phyloP scores from a whole-genome alignment of 768 basidiomycete genomes.

The Boletellus emodensis region DNA sequence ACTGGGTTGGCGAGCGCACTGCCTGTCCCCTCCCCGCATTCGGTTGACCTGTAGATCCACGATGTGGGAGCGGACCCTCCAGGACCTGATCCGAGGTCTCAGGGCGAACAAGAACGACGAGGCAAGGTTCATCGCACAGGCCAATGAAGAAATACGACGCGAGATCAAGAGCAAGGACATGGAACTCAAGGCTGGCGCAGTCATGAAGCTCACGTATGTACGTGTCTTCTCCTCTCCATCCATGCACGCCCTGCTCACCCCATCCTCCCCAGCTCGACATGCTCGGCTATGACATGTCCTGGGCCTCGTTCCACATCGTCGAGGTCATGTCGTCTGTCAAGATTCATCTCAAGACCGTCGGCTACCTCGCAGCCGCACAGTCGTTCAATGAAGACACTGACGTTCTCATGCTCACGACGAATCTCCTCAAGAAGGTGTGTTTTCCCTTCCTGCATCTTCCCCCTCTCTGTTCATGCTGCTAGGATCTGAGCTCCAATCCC shows the following conservation, averaged over 20 bases:
- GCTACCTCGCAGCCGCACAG: constrained; percentile 89
- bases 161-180: constrained; percentile 94
- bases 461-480: constrained; percentile 9
- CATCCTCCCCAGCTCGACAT: constrained; percentile 75
- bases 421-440: constrained; percentile 87
- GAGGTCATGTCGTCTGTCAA: constrained; percentile 96
- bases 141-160: constrained; percentile 88
- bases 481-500: constrained; percentile 81
- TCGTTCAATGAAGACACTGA: constrained; percentile 94
- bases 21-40: not conserved
- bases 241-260: constrained; percentile 7
- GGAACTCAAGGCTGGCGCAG: constrained; percentile 93
- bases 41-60: not conserved
- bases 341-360: constrained; percentile 90
- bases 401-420: constrained; percentile 95
- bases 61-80: constrained; percentile 97
- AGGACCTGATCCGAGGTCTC: constrained; percentile 92
- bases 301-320: constrained; percentile 95
- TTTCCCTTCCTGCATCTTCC: not conserved
- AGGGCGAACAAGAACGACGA: constrained; percentile 95
- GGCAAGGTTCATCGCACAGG: constrained; percentile 84
- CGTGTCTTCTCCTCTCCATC: constrained; percentile 32
- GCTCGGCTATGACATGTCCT: constrained; percentile 92
- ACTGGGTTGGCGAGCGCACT: too few species aligned
- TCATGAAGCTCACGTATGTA: constrained; percentile 96